Conservation (phyloP, 192 early-diverging fungal genomes). For the Backusella macrospora region DNA sequence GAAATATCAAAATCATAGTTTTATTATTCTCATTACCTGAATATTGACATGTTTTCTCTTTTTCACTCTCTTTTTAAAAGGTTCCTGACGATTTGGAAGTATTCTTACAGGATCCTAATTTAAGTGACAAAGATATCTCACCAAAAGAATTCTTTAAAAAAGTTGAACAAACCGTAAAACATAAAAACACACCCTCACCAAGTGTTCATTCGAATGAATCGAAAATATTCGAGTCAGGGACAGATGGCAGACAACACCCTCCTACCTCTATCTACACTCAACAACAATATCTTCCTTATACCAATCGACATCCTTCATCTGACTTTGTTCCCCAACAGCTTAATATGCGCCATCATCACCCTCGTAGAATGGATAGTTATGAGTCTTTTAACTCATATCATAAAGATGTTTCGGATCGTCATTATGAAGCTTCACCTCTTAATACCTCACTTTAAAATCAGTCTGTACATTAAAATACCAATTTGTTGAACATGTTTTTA, state of each 20-base stretch:
- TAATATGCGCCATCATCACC: conserved; percentile 21
- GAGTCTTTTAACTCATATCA: conserved; percentile 11
- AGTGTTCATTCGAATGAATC: conserved; percentile 15
- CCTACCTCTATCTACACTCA: conserved; percentile 33
- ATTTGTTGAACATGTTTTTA: not conserved
- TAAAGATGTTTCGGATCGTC: not conserved
- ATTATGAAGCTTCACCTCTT: conserved; percentile 6
- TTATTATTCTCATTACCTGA: not conserved
- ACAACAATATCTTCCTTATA: conserved; percentile 34
- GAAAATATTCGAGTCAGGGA: conserved; percentile 20
- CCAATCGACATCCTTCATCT: conserved; percentile 31
- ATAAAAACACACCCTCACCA: conserved; percentile 24
- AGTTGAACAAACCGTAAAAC: conserved; percentile 25
- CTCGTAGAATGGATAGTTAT: conserved; percentile 23
- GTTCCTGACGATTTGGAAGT: conserved; percentile 35
- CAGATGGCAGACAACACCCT: conserved; percentile 21
- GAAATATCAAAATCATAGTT: not conserved
- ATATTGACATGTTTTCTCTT: not conserved
- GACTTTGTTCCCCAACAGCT: conserved; percentile 25
- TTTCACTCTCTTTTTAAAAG: not conserved
- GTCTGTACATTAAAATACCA: conserved; percentile 5
- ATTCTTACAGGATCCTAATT: conserved; percentile 31
- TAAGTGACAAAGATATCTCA: conserved; percentile 26
- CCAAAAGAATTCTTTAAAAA: conserved; percentile 36
- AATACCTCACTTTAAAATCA: conserved; percentile 7